Evolutionary conservation across 1,284 basidiomycete species (phyloP), one percentile per base, ranked within the genome.

Genomic region (Dichomitus squalens): DNA sequence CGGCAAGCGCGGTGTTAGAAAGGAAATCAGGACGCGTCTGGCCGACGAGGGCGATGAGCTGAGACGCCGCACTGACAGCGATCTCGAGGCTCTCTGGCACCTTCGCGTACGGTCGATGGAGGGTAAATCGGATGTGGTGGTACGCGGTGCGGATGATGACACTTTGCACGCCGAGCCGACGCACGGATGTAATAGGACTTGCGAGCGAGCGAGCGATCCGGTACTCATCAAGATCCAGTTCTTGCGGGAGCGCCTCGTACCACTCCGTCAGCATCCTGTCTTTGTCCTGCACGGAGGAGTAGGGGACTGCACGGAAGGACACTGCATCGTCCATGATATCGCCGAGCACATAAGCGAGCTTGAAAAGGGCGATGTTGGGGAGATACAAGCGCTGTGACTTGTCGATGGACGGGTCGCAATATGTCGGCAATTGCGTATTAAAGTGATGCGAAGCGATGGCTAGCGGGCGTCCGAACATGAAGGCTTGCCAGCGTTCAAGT

Each of bases 291-390:
- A 92, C 82, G 52, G 81, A 83, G 49, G 90, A 83, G 65, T 92
- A 91, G 2, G 86, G 78, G 20, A 92, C 87, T 3, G 87, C 78
- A 23, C 85, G 84, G 59, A 90, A 83, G 38, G 88, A 91, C 2
- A 91, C 83, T 2, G 90, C 89, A 65, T 88, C 86, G 67, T 92
- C 86, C 84, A 92, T 87, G 71, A 92, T 90, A 64, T 90, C 85
- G 8, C 90, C 90, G 2, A 92, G 77, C 61, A 90, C 84, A 64
- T 83, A 85, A n/a, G 87, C 86, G 21, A 93, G 76, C 25, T 83
- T 80, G 72, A 92, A 90, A 29, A 91, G 76, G 4, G 88, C 85
- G 58, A 91, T 79, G 68, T 91, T 89, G 4, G 89, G 86, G 11
- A 86, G 75, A 63, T 85, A 90, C 20, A 88, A 70, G 8, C 87